Conservation (phyloP, 306 rosid genomes). For the Gastrolobium bilobum region DNA sequence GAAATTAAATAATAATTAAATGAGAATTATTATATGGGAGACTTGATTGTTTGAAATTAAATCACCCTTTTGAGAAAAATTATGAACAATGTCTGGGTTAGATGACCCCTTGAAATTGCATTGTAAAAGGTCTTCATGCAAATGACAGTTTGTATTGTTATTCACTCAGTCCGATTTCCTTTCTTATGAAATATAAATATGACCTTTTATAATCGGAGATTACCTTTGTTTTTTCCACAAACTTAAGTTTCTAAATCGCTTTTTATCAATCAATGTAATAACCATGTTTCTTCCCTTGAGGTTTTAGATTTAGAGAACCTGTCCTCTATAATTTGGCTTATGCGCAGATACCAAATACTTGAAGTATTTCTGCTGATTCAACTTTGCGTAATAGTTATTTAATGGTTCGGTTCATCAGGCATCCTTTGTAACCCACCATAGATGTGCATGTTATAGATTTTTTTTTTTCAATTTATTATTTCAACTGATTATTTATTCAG, state of each 20-base stretch:
- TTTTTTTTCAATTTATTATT: conserved; percentile 8
- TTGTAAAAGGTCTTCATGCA: neutral
- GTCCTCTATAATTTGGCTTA: conserved; percentile 36
- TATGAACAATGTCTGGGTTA: too few relatives aligned
- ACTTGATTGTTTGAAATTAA: too few relatives aligned
- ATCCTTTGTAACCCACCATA: conserved; percentile 61
- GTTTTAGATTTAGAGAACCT: conserved; percentile 20
- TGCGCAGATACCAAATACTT: conserved; percentile 74
- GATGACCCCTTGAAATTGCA: conserved; percentile 31
- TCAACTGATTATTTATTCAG: neutral
- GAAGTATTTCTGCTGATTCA: conserved; percentile 67
- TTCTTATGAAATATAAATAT: conserved; percentile 26
- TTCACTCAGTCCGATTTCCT: conserved; percentile 26
- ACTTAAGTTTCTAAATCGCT: conserved; percentile 8
- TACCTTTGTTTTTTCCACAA: neutral
- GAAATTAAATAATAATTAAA: too few relatives aligned
- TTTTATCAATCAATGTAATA: conserved; percentile 13
- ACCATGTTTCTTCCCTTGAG: conserved; percentile 7
- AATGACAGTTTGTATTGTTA: conserved; percentile 21
- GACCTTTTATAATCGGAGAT: conserved; percentile 6
- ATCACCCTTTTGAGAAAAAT: too few relatives aligned
- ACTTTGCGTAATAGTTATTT: conserved; percentile 58
- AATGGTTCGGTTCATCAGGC: conserved; percentile 80
- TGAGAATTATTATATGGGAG: too few relatives aligned
- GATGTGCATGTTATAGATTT: conserved; percentile 66